Base-by-base conservation (phyloP, 441 rosid species). In the Pelargonium citronellum region DNA sequence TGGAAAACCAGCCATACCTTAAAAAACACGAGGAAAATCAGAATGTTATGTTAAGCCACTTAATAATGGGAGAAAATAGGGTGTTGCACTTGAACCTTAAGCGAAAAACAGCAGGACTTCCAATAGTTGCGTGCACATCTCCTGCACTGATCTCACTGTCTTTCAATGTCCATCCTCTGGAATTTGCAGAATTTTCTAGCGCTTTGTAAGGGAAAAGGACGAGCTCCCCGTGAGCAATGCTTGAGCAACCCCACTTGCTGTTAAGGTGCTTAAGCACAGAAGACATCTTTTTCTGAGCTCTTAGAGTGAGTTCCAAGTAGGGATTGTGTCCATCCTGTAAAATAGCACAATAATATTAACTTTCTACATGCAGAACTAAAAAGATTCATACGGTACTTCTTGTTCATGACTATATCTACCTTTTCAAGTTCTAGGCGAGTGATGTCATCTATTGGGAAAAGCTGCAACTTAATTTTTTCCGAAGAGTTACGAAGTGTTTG, bases 1-100 rank as follows among this genome's bases (percentile, higher is more conserved):
- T 63, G 19, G 82, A 78, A 53, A 80, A 74, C 97, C 99, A 94
- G 30, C 91, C 97, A 78, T 91, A 94, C 89, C 99, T 94, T 75
- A 37, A 19, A 63, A 69, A 62, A 72, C 24, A 55, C 73, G 67
- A 8, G 4, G 69, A 4, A 10, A 70, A 73, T 83, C 69, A 80
- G 67, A 73, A 70, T 41, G 43, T n/a, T 20, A 17, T 61, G 69
- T 13, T 24, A 73, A 20, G 68, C 27, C 67, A 51, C 30, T 13
- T 20, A 64, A 44, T 47, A 70, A 58, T 19, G 72, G 68, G 44
- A 71, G 27, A 62, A 63, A 66, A 34, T 68, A 27, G 17, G 62
- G 62, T 57, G 60, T 7, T 37, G 70, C 68, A 12, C 64, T 57
- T 69, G 51, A 30, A 91, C 99, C 99, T 89, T 79, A 94, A 74